These are phyloP conservation scores for Angophora floribunda DNA, from an alignment of 345 rosid genomes.

Conservation along the genomic window DNA sequence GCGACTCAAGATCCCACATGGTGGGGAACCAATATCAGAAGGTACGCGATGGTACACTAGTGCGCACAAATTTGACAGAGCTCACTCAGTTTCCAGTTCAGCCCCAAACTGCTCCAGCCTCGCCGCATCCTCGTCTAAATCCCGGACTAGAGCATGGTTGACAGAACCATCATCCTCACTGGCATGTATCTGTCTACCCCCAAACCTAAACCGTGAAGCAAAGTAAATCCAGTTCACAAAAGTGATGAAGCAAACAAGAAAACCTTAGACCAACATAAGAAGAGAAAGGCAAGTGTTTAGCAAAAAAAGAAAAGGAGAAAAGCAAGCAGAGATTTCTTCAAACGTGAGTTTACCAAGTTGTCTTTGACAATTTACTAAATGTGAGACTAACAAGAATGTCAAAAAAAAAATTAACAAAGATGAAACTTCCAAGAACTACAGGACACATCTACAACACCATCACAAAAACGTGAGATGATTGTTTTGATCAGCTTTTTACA, in stretches of 20 bases:
- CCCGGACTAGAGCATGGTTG: constrained; percentile 68
- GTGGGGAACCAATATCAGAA: not conserved
- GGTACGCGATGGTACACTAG: not conserved
- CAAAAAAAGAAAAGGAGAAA: not conserved
- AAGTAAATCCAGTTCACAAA: not conserved
- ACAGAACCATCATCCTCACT: constrained; percentile 71
- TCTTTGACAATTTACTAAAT: not conserved
- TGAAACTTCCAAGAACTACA: not conserved
- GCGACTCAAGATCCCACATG: not conserved
- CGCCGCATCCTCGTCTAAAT: constrained; percentile 49
- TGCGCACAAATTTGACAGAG: not conserved
- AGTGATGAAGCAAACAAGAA: not conserved
- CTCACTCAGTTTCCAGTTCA: constrained; percentile 81
- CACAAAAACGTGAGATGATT: not conserved
- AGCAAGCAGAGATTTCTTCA: not conserved
- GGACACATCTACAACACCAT: not conserved
- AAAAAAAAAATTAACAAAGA: not conserved
- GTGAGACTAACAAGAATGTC: not conserved
- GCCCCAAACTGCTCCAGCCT: constrained; percentile 83
- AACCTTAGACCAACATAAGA: not conserved
- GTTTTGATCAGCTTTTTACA: not conserved
- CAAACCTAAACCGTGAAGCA: constrained; percentile 49
- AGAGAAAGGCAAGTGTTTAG: not conserved
- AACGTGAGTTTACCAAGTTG: not conserved
- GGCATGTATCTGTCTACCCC: constrained; percentile 76